phyloP scores from a whole-genome alignment of 495 filamentous ascomycete genomes.

The Penicillium flavigenum region DNA sequence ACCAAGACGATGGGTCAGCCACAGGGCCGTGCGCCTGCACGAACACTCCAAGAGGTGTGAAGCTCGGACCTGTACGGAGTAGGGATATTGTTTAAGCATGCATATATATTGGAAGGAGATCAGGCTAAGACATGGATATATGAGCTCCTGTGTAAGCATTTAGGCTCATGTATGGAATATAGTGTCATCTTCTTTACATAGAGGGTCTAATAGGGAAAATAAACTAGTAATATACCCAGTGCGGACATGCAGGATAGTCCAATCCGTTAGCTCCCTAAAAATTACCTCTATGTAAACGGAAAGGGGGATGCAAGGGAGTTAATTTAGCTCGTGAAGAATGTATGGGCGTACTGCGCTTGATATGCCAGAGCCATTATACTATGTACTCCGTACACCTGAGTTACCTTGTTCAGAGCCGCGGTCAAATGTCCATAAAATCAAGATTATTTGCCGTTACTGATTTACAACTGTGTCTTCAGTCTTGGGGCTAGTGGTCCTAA shows the following conservation, averaged over 20 bases:
- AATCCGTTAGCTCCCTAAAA: constrained; percentile 8
- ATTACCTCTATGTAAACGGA: not conserved
- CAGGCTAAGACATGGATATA: not conserved
- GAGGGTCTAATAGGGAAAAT: not conserved
- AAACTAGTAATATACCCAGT: not conserved
- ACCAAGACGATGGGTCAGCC: constrained; percentile 8
- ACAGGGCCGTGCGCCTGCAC: constrained; percentile 6
- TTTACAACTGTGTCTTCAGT: constrained; percentile 4
- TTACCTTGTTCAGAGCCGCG: not conserved
- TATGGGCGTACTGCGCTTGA: not conserved
- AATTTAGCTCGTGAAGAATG: not conserved
- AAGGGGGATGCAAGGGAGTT: constrained; percentile 3
- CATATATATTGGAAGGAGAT: not conserved
- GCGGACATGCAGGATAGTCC: constrained; percentile 5
- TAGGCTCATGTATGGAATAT: not conserved
- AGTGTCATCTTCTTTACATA: not conserved
- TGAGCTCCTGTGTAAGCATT: not conserved
- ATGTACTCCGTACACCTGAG: too few relatives aligned
- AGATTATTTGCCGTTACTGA: not conserved
- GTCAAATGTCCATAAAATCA: not conserved
- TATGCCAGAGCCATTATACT: constrained; percentile 1
- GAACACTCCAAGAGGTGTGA: not conserved
- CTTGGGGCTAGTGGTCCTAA: constrained; percentile 11
- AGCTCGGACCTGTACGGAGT: constrained; percentile 4
- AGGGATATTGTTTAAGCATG: not conserved